Conservation (phyloP, 208 protist genomes). For the Acanthamoeba polyphaga region DNA sequence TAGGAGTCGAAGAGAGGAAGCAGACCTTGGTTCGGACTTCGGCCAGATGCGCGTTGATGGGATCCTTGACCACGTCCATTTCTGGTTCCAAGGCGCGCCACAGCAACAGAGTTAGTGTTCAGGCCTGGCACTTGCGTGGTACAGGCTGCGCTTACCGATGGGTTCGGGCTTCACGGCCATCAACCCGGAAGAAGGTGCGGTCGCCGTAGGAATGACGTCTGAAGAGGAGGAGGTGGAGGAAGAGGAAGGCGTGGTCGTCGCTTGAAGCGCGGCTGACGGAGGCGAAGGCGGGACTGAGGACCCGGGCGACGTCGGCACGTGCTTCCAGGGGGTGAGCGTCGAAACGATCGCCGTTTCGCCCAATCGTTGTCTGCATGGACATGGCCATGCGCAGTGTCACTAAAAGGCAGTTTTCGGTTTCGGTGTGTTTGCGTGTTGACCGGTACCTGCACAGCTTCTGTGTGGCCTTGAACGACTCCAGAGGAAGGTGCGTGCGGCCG, state of each 20-base stretch:
- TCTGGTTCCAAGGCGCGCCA: background rate
- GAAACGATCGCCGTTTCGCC: background rate
- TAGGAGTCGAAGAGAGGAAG: background rate
- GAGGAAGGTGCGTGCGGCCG: background rate
- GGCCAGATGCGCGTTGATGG: background rate
- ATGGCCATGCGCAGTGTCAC: background rate
- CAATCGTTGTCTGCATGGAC: background rate
- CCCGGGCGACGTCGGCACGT: background rate
- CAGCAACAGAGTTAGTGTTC: background rate
- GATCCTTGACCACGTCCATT: background rate
- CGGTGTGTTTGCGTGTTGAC: no score
- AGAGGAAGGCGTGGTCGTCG: background rate
- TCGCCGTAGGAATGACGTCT: background rate
- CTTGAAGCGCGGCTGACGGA: background rate
- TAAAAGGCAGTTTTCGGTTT: no score
- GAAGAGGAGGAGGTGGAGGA: background rate
- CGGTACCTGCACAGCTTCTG: conserved; percentile 27
- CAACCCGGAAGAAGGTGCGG: background rate
- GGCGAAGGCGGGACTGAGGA: background rate
- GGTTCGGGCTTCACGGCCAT: background rate
- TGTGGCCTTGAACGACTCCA: conserved; percentile 38
- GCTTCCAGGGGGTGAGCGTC: background rate
- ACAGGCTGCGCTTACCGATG: background rate
- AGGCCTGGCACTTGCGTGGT: background rate
- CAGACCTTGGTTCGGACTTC: background rate